Conservation (phyloP, 1,139 yeast genomes). For the Oligophagozyma castellii region DNA sequence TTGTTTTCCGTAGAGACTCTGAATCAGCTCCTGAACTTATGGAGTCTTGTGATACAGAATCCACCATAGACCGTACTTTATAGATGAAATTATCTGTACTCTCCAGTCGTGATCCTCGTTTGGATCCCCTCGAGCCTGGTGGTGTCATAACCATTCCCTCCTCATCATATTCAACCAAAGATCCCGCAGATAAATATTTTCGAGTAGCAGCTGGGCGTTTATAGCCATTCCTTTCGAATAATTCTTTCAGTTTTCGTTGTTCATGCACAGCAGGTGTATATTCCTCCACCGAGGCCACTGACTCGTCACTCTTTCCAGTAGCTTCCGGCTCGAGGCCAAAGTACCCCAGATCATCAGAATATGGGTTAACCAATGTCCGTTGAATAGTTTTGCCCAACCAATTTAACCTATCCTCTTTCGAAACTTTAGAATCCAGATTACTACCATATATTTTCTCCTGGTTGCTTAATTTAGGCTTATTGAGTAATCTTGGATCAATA, state of each 20-base stretch:
- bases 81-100: slow-evolving; percentile 19
- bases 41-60: slow-evolving; percentile 5
- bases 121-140: slow-evolving; percentile 17
- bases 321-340: slow-evolving; percentile 5
- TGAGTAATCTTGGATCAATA: slow-evolving; percentile 17
- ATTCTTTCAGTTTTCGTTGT: slow-evolving; percentile 12
- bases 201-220: slow-evolving; percentile 19
- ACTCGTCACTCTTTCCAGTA: slow-evolving; percentile 8
- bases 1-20: slow-evolving; percentile 14
- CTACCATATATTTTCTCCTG: neutral
- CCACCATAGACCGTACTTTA: slow-evolving; percentile 26
- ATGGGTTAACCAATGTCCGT: slow-evolving; percentile 17
- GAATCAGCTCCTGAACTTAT: slow-evolving; percentile 1
- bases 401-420: slow-evolving; percentile 6
- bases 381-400: slow-evolving; percentile 10
- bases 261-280: slow-evolving; percentile 19
- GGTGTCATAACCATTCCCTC: slow-evolving; percentile 10
- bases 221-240: slow-evolving; percentile 20
- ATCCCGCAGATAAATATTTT: slow-evolving; percentile 6
- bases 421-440: neutral
- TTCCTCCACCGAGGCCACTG: slow-evolving; percentile 14
- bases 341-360: slow-evolving; percentile 4
- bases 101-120: slow-evolving; percentile 20
- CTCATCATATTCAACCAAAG: slow-evolving; percentile 7
- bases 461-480: slow-evolving; percentile 6